A percentile compares a stretch with the other conserved stretches of the same genome.
Conservation (phyloP, 345 rosid genomes). For the Citrus reticulata region DNA sequence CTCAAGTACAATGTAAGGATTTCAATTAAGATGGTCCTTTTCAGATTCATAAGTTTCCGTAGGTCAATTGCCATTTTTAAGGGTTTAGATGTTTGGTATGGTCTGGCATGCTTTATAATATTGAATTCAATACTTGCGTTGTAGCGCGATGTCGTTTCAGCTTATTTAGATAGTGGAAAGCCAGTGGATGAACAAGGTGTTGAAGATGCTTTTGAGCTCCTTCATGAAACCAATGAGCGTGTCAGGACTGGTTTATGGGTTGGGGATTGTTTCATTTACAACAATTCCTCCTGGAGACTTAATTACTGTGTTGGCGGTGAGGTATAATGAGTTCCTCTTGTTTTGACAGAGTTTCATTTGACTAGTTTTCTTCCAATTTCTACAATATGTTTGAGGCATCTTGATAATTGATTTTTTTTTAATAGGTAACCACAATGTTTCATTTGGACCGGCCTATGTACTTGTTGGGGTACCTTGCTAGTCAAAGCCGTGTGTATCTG, state of each 20-base stretch:
- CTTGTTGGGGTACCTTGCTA: conserved; percentile 94
- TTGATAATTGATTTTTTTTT: conserved; percentile 7
- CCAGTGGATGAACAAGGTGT: conserved; percentile 96
- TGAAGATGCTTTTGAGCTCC: conserved; percentile 99
- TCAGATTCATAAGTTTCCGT: conserved; percentile 5
- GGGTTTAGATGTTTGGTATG: neutral
- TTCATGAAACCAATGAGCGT: conserved; percentile 97
- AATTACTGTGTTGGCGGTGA: conserved; percentile 99
- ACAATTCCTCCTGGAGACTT: conserved; percentile 96
- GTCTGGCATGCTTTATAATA: neutral
- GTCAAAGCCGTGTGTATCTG: conserved; percentile 94
- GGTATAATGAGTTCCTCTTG: conserved; percentile 43
- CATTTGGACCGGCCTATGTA: conserved; percentile 99
- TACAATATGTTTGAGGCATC: neutral
- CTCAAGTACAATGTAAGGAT: conserved; percentile 83
- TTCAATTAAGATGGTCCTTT: conserved; percentile 2
- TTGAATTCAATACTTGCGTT: conserved; percentile 25
- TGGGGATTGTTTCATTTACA: conserved; percentile 99
- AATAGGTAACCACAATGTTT: conserved; percentile 93
- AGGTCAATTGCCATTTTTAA: neutral
- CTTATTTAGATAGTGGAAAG: conserved; percentile 85
- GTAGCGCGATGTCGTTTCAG: conserved; percentile 88
- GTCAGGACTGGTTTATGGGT: conserved; percentile 99
- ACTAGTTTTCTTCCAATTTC: neutral
- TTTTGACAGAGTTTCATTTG: neutral